These are phyloP conservation scores for Penicillium sp. DNA, from an alignment of 2,329 filamentous ascomycete species.

Conservation along the genomic window DNA sequence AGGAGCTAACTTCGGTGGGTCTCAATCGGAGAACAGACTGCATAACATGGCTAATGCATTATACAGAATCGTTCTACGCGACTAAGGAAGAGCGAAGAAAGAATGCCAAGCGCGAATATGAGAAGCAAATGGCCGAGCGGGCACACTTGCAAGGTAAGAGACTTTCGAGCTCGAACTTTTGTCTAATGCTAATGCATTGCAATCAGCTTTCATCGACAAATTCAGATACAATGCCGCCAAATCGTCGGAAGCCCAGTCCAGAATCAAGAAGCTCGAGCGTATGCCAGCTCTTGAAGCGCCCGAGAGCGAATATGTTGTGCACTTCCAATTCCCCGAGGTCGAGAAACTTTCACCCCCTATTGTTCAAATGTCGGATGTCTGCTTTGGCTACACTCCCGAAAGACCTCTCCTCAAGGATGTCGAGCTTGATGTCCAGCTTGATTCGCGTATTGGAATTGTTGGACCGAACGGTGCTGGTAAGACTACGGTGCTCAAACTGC, in stretches of 20 bases:
- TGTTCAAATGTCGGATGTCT: constrained; percentile 92
- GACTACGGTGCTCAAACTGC: constrained; percentile 96
- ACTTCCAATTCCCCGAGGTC: constrained; percentile 96
- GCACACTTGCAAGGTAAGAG: constrained; percentile 75
- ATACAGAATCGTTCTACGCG: constrained; percentile 82
- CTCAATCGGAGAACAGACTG: background rate
- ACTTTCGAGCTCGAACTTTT: background rate
- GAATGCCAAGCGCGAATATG: constrained; percentile 94
- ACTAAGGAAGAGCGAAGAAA: constrained; percentile 97
- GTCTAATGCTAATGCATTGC: constrained; percentile 6
- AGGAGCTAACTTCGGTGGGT: constrained; percentile 78
- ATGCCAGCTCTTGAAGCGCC: constrained; percentile 91
- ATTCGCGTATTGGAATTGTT: constrained; percentile 98
- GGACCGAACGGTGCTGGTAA: constrained; percentile 98
- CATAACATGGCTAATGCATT: constrained; percentile 19
- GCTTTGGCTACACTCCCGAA: constrained; percentile 83
- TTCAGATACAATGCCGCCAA: constrained; percentile 99
- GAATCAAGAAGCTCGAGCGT: constrained; percentile 98
- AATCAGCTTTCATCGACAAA: constrained; percentile 89
- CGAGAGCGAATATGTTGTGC: constrained; percentile 91
- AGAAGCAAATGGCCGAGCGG: constrained; percentile 94
- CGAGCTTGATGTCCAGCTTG: constrained; percentile 94
- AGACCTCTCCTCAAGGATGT: constrained; percentile 80
- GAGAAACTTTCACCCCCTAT: constrained; percentile 97
- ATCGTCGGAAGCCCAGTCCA: constrained; percentile 94